Base-by-base conservation (phyloP, 108 stramenopile genomes). In the Craspedostauros australis region DNA sequence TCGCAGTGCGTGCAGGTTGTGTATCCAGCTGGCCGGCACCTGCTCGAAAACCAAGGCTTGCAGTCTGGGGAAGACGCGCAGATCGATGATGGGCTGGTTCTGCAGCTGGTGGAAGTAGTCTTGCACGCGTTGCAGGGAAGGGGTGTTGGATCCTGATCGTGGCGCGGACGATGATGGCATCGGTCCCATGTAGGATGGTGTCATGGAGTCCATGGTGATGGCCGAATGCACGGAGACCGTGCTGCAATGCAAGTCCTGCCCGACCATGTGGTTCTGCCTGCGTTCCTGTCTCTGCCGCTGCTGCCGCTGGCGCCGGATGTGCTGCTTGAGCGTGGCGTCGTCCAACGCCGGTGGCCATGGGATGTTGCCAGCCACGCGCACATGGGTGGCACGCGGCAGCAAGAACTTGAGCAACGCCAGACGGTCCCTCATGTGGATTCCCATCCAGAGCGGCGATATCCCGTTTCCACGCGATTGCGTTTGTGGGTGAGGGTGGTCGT, bases 1-100 rank as follows among this genome's bases (percentile, higher is more conserved):
- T 49, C 28, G 60, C 31, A 84, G 37, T 1, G 60, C 39, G 45
- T 66, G 47, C 26, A 89, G 56, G 60, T 80, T 57, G 11, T 20
- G 20, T 22, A 91, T 64, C 73, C 80, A 83, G 8, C 62, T 60
- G n/a, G 83, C 79, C 16, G 75, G 79, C 11, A 91, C 71, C 7
- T 76, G 61, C 41, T 85, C 86, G 9, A 91, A 42, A 1, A 85
- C 39, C 34, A 91, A 68, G 37, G 79, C 74, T 26, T 67, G 48
- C 9, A 79, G 68, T 30, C 70, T 50, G 0, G 86, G 83, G 49
- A 91, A 86, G n/a, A 86, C 40, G 12, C 68, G 33, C 66, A 81
- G 54, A 46, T 90, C 77, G 4, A 90, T 44, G 11, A 36, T 36
- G 9, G 11, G 34, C 34, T 36, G 34, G 34, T 36, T 9, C 11